phyloP scores from a whole-genome alignment of 352 stramenopile genomes.

The Globisporangium splendens region DNA sequence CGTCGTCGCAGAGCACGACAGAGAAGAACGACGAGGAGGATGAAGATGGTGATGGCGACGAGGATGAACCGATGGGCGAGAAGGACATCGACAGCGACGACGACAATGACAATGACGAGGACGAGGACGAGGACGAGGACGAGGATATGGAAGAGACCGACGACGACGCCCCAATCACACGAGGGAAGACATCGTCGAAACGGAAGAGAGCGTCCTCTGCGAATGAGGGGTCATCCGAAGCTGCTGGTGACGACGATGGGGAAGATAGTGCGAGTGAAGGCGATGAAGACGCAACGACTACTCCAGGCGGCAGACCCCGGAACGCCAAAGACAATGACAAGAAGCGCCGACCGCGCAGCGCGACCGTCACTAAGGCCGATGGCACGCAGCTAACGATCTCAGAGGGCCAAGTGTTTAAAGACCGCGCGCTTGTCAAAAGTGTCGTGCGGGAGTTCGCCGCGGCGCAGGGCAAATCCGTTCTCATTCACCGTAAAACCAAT shows the following conservation, averaged over 20 bases:
- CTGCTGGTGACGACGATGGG: no score
- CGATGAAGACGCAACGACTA: no score
- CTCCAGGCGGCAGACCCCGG: no score
- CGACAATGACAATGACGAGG: conserved; percentile 1
- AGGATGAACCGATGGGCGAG: conserved; percentile 5
- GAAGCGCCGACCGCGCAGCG: no score
- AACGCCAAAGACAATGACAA: no score
- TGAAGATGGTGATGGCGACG: background rate
- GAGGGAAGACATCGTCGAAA: no score
- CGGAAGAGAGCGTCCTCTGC: no score
- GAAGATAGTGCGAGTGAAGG: no score
- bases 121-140: background rate
- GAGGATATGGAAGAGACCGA: conserved; percentile 1
- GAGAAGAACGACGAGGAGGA: no score
- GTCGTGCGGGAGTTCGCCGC: conserved; percentile 40
- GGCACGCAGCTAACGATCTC: background rate
- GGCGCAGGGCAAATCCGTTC: conserved; percentile 33
- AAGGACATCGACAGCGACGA: background rate
- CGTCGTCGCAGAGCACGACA: no score
- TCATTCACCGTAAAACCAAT: conserved; percentile 32
- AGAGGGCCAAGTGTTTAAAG: conserved; percentile 31
- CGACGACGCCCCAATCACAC: background rate
- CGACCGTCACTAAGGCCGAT: no score
- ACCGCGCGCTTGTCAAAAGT: conserved; percentile 29
- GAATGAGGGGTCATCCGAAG: no score